These are phyloP conservation scores for Moniliella sp. DNA, from an alignment of 1,284 basidiomycete genomes.

Conservation along the genomic window DNA sequence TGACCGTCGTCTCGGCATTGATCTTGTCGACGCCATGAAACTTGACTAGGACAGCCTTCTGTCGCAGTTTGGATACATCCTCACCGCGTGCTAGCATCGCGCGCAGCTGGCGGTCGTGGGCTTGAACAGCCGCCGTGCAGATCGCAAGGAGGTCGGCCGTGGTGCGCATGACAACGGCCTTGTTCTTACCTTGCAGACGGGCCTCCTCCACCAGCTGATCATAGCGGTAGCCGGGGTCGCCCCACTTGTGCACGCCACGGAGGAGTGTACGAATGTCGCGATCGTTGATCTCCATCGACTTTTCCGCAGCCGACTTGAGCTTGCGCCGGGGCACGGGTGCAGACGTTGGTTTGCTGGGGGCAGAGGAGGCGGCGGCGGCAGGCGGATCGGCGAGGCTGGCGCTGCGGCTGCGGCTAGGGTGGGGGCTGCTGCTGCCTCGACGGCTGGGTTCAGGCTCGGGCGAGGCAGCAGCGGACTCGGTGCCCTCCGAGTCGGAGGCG, in stretches of 20 bases:
- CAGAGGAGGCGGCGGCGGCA: too few relatives aligned
- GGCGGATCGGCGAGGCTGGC: too few relatives aligned
- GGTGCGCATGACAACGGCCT: constrained; percentile 68
- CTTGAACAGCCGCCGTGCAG: constrained; percentile 61
- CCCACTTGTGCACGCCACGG: constrained; percentile 86
- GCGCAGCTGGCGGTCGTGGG: constrained; percentile 45
- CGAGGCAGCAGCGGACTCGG: too few relatives aligned
- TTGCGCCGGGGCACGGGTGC: too few relatives aligned
- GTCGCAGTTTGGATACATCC: constrained; percentile 42
- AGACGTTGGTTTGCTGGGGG: too few relatives aligned
- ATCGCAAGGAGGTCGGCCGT: constrained; percentile 76
- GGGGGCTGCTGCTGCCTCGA: too few relatives aligned
- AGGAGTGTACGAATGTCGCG: constrained; percentile 86
- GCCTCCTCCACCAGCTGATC: constrained; percentile 77
- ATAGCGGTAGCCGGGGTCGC: constrained; percentile 81
- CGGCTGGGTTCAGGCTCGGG: too few relatives aligned
- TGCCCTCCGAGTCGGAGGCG: too few relatives aligned
- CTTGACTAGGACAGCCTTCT: constrained; percentile 79
- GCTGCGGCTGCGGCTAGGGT: too few relatives aligned
- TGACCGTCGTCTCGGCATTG: constrained; percentile 89
- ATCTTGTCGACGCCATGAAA: constrained; percentile 75
- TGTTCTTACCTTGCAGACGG: constrained; percentile 85
- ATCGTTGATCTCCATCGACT: constrained; percentile 85
- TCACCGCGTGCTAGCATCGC: constrained; percentile 51
- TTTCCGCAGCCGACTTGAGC: constrained; percentile 60